These are phyloP conservation scores for Thalassiosira exigua DNA, from an alignment of 352 stramenopile genomes.

Conservation along the genomic window DNA sequence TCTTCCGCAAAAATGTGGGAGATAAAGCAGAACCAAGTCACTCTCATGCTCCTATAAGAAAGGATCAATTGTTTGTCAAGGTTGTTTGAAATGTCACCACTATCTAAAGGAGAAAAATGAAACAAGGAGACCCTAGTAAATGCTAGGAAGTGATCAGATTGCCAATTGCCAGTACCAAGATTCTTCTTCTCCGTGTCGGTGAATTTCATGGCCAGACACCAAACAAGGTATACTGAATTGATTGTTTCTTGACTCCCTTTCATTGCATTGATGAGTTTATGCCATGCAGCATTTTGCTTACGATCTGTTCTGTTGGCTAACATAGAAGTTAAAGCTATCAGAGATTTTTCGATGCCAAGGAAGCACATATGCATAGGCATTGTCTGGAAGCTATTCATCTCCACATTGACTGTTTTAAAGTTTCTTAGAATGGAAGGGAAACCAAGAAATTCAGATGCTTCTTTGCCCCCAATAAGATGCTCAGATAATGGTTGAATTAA, in stretches of 20 bases:
- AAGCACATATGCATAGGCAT: conserved; percentile 18
- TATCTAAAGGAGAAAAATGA: conserved; percentile 8
- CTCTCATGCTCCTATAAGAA: neutral
- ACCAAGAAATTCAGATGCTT: neutral
- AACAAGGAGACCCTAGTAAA: conserved; percentile 14
- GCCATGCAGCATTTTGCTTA: neutral
- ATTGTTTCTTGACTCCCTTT: conserved; percentile 1
- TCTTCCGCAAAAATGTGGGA: conserved; percentile 15
- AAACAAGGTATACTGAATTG: conserved; percentile 11
- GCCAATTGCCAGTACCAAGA: conserved; percentile 15
- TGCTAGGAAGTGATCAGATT: conserved; percentile 23
- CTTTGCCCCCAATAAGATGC: neutral
- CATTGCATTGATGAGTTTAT: conserved; percentile 9
- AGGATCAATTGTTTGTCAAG: conserved; percentile 1
- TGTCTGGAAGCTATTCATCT: neutral
- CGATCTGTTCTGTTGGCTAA: neutral
- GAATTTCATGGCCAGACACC: conserved; percentile 17
- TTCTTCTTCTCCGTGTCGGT: neutral
- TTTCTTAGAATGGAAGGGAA: neutral
- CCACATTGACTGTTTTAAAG: neutral
- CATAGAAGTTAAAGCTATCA: conserved; percentile 14
- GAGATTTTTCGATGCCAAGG: conserved; percentile 13
- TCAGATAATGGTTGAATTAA: neutral
- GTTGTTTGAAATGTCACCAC: neutral
- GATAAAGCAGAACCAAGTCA: conserved; percentile 15